Percentiles rank a stretch among this genome's conserved stretches.
Conservation (phyloP, 2,329 filamentous ascomycete genomes). For the Fusarium pseudograminearum region DNA sequence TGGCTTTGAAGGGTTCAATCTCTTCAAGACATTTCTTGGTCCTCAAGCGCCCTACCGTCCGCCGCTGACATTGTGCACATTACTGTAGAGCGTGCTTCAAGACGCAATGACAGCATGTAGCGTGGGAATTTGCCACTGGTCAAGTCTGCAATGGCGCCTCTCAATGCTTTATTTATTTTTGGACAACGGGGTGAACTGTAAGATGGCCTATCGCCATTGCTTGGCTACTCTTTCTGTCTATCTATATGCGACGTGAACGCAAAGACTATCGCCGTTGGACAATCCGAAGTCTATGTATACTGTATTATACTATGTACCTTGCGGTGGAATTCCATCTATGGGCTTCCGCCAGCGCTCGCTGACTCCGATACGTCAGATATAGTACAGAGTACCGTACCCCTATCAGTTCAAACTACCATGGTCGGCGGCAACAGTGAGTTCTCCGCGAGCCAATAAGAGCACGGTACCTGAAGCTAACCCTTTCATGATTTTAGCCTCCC, state of each 20-base stretch:
- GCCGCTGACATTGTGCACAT: neutral
- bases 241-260: neutral
- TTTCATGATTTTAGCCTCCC: conserved; percentile 15
- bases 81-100: neutral
- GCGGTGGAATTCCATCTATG: neutral
- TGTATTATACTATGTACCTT: neutral
- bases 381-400: conserved; percentile 17
- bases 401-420: conserved; percentile 19
- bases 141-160: neutral
- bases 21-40: neutral
- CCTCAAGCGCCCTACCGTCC: neutral
- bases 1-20: conserved; percentile 3
- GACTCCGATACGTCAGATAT: conserved; percentile 16
- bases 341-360: conserved; percentile 19
- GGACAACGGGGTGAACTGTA: neutral
- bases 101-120: conserved; percentile 2
- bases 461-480: conserved; percentile 56
- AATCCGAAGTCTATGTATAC: neutral
- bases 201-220: neutral
- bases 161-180: neutral
- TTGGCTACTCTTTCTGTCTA: neutral
- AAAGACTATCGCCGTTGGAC: neutral
- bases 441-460: conserved; percentile 57
- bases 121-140: neutral
- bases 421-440: conserved; percentile 25